These are phyloP conservation scores for Phalaenopsis hybrid DNA, from an alignment of 116 monocot genomes.

Conservation along the genomic window DNA sequence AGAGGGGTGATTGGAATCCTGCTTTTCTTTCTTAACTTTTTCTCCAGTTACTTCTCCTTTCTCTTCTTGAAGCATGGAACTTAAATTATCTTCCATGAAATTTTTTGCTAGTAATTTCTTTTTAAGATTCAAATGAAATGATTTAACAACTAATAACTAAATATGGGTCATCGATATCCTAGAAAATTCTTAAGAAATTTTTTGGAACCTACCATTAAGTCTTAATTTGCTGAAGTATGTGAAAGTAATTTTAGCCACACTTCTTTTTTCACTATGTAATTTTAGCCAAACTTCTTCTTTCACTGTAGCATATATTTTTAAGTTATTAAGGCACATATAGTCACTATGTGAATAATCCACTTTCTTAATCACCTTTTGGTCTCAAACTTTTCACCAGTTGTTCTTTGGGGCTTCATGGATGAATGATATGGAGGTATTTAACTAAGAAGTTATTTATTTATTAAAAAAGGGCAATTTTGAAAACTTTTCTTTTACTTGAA, in stretches of 20 bases:
- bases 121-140: neutral
- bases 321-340: no score
- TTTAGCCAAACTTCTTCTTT: no score
- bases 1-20: neutral
- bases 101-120: neutral
- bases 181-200: neutral
- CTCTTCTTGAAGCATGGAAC: neutral
- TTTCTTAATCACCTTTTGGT: neutral
- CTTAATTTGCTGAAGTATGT: neutral
- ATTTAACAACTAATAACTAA: neutral
- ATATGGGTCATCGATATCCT: neutral
- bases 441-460: neutral
- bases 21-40: neutral
- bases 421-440: neutral
- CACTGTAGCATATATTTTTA: no score
- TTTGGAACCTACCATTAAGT: neutral
- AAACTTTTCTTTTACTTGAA: neutral
- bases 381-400: neutral
- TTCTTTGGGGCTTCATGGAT: neutral
- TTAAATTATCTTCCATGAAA: neutral
- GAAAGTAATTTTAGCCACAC: neutral
- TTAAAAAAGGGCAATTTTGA: neutral
- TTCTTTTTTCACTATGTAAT: neutral
- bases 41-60: neutral
- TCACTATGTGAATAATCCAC: no score